A percentile compares a stretch with the other conserved stretches of the same genome.
Conservation (phyloP, 805 yeast genomes). For the Saccharomycopsis sp. region DNA sequence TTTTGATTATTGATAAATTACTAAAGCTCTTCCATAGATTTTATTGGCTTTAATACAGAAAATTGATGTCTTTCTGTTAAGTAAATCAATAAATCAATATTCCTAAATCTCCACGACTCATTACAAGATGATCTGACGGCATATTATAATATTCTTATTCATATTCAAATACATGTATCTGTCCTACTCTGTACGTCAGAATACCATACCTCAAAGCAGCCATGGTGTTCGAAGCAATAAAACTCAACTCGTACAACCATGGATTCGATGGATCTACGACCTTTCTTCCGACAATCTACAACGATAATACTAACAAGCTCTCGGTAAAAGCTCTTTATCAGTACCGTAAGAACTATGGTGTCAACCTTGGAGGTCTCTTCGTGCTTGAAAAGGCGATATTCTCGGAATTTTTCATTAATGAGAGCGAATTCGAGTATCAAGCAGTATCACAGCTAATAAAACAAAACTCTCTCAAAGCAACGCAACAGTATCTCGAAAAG, state of each 20-base stretch:
- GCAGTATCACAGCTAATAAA: constrained; percentile 49
- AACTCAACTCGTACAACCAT: not conserved
- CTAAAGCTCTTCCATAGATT: not conserved
- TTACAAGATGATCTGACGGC: no score
- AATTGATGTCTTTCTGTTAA: no score
- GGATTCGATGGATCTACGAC: not conserved
- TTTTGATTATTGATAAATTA: not conserved
- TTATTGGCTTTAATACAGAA: not conserved
- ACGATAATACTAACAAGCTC: not conserved
- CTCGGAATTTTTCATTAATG: constrained; percentile 51
- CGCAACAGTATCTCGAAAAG: constrained; percentile 45
- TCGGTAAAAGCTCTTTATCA: constrained; percentile 41
- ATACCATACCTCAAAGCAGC: no score
- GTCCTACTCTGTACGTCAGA: no score
- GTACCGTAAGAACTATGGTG: constrained; percentile 65
- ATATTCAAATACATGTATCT: no score
- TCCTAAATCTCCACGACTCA: no score
- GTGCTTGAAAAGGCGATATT: constrained; percentile 75
- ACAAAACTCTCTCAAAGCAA: constrained; percentile 45
- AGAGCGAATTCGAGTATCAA: constrained; percentile 61
- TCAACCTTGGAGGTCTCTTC: constrained; percentile 75
- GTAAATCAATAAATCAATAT: no score
- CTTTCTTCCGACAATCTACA: not conserved
- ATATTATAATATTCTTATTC: no score
- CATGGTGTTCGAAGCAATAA: not conserved